Base-by-base conservation (phyloP, 257 asterid genomes). In the Nicotiana tabacum region DNA sequence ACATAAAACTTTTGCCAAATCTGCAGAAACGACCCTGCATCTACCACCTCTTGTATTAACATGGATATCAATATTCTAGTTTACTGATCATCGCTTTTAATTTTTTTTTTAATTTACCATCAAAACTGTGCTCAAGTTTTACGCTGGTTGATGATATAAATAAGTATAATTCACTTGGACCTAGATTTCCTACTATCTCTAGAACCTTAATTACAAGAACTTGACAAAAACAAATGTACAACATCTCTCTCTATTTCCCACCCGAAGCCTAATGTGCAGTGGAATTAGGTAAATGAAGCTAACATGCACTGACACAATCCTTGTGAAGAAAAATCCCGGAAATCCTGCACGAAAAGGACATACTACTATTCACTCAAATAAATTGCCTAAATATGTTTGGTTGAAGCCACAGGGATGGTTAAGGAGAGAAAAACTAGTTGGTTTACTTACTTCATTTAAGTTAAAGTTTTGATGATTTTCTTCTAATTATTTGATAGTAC, bases 311-410 rank as follows among this genome's bases (percentile, higher is more conserved):
- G 37, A 37, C 11, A 12, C 56, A 7, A n/a, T 53, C 66, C 80
- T 17, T 3, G 61, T 27, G 57, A 61, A 72, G 77, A 48, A 61
- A 58, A 78, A 83, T 83, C 86, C 83, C 86, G 66, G 48, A 83
- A 78, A 83, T 83, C 86, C 65, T 35, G 86, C 81, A 12, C 67
- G 55, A 78, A 58, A 43, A 13, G 55, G 86, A 77, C 83, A 37
- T 27, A 33, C 21, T 13, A 7, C 62, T 74, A 30, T 48, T 48
- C 61, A 24, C 79, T 12, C 24, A 46, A 24, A 74, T 24, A 24
- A 48, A 74, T 48, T 37, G 56, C 27, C 77, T 9, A 69, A 4
- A 39, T 56, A 15, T 56, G 61, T 16, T 4, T 18, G 17, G 62
- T 56, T 56, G 21, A 56, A 15, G 61, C 56, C 18, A 37, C 2